Evolutionary conservation across 768 basidiomycete species (phyloP).

Genomic region (Podaxis sp.): DNA sequence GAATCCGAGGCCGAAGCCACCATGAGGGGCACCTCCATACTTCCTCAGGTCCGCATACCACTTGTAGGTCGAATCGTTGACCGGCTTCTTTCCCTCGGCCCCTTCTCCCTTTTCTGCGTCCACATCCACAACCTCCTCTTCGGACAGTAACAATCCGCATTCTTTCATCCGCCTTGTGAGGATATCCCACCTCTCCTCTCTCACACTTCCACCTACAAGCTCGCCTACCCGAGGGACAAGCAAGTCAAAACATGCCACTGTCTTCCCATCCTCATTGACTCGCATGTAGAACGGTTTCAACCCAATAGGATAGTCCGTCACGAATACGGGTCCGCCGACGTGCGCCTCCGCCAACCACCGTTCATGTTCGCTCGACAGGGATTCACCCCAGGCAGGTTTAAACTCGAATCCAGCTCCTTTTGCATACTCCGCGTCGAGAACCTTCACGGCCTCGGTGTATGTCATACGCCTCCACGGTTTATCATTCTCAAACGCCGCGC

Average conservation of each 20-base stretch:
- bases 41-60: slow-evolving; percentile 85
- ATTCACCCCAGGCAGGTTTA: slow-evolving; percentile 60
- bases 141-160: slow-evolving; percentile 19
- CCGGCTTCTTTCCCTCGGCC: slow-evolving; percentile 14
- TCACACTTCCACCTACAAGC: slow-evolving; percentile 85
- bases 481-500: slow-evolving; percentile 27
- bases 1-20: slow-evolving; percentile 95
- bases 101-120: background rate
- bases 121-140: slow-evolving; percentile 22
- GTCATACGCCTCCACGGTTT: slow-evolving; percentile 66
- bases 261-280: slow-evolving; percentile 41
- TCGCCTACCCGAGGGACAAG: slow-evolving; percentile 88
- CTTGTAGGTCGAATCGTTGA: slow-evolving; percentile 22
- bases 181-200: slow-evolving; percentile 65
- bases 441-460: slow-evolving; percentile 71
- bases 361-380: slow-evolving; percentile 89
- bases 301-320: slow-evolving; percentile 79
- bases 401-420: slow-evolving; percentile 45
- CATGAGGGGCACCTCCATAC: slow-evolving; percentile 88
- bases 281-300: slow-evolving; percentile 99
- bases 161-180: slow-evolving; percentile 48
- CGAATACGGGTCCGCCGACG: slow-evolving; percentile 76
- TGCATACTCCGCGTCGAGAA: slow-evolving; percentile 37
- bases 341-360: slow-evolving; percentile 76
- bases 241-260: slow-evolving; percentile 93